phyloP scores from a whole-genome alignment of 2,329 filamentous ascomycete genomes.

The Daldinia sp. region DNA sequence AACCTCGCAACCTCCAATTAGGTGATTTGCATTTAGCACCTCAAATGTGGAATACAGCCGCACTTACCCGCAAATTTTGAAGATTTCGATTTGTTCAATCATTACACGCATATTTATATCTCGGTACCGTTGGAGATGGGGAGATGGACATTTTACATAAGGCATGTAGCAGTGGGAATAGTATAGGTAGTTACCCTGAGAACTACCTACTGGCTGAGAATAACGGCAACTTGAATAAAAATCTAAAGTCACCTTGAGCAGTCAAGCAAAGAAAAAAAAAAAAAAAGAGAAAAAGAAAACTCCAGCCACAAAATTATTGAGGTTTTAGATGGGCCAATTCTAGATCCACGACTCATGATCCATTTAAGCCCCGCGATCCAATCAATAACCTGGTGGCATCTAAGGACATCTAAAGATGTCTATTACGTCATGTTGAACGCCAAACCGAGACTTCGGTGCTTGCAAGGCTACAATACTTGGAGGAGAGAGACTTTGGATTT shows the following conservation, averaged over 20 bases:
- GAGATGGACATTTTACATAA: neutral
- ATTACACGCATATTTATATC: slow-evolving; percentile 5
- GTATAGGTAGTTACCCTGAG: no score
- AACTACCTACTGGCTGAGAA: no score
- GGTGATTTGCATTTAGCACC: neutral
- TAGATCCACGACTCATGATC: slow-evolving; percentile 21
- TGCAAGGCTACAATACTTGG: slow-evolving; percentile 6
- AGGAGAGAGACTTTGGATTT: slow-evolving; percentile 11
- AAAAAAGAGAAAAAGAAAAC: neutral
- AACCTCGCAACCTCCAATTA: no score
- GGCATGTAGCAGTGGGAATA: neutral
- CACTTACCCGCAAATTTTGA: slow-evolving; percentile 4
- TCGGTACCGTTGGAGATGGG: neutral
- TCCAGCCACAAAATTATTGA: slow-evolving; percentile 25
- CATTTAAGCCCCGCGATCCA: slow-evolving; percentile 12
- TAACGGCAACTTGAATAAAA: neutral
- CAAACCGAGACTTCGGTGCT: slow-evolving; percentile 15
- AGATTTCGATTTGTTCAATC: neutral
- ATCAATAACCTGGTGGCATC: slow-evolving; percentile 22
- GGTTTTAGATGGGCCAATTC: neutral
- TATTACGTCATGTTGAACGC: slow-evolving; percentile 34
- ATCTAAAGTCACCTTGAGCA: neutral
- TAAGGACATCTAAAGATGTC: slow-evolving; percentile 26
- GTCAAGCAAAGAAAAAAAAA: neutral
- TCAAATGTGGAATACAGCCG: slow-evolving; percentile 9